Evolutionary conservation across 2,329 filamentous ascomycete species (phyloP), one percentile per base, ranked within the genome.

Genomic region (Colletotrichum musicola): DNA sequence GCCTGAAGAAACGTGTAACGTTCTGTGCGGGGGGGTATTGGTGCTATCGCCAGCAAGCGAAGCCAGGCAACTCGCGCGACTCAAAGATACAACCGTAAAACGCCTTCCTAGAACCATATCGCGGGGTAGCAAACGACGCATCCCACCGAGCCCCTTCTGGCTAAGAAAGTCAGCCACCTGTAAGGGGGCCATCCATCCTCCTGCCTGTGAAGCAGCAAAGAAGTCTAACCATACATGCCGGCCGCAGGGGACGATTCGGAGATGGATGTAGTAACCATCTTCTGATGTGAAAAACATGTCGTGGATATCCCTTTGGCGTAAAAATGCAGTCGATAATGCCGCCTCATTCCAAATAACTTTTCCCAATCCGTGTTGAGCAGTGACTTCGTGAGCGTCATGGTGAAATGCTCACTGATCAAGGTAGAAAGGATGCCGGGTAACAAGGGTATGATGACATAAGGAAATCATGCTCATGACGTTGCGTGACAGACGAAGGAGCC

Each of bases 101-200:
- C 80, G 80, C 80, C 80, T 76, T 79, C 74, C 74, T 74, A 72
- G 73, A 75, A 76, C 30, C 50, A 65, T 67, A 63, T 20, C 58
- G 60, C 60, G 55, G 54, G 53, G 64, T 57, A 47, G 67, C 67
- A 69, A 69, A 68, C 62, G 62, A 69, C 66, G 62, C 66, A 69
- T 66, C 56, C 62, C 66, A 69, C 58, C 56, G 50, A 65, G 56
- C 50, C 35, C 55, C 51, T 66, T 50, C 42, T 55, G 47, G 61
- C 62, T 56, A 44, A 63, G 54, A 71, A 61, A 69, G 71, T 71
- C 70, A 73, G 71, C 75, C 74, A 74, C 72, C 74, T 60, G 74
- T 76, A 73, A 76, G 78, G 73, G 77, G 77, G 77, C 80, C 77
- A 76, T 77, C 79, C 79, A 75, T 81, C 80, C 81, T 81, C 78